These are phyloP conservation scores for Vitis hybrid DNA, from an alignment of 177 flowering plant species.

Conservation along the genomic window DNA sequence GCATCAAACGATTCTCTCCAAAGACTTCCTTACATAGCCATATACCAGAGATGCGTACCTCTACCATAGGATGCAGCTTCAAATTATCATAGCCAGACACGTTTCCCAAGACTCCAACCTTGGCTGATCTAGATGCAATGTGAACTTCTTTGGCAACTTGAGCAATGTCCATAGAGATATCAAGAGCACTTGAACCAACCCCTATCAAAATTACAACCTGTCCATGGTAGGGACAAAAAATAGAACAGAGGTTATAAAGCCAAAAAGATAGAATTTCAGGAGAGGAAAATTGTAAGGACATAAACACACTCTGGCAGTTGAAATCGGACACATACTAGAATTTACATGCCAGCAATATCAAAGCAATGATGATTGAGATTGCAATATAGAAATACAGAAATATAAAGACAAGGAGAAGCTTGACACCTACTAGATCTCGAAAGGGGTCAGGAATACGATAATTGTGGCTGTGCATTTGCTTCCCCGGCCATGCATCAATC, in stretches of 20 bases:
- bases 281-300: no score
- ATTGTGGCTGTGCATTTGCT: constrained; percentile 84
- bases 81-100: constrained; percentile 62
- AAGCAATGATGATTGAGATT: no score
- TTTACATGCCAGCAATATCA: no score
- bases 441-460: constrained; percentile 75
- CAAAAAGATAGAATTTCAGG: no score
- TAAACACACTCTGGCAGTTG: no score
- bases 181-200: constrained; percentile 69
- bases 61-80: constrained; percentile 93
- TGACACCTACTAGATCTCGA: constrained; percentile 51
- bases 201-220: constrained; percentile 83
- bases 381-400: background rate
- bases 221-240: constrained; percentile 3
- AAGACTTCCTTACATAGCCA: background rate
- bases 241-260: background rate
- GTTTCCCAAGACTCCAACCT: constrained; percentile 30
- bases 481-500: constrained; percentile 66
- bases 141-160: constrained; percentile 86
- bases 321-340: background rate
- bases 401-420: background rate
- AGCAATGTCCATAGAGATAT: constrained; percentile 76
- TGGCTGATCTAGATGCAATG: constrained; percentile 61
- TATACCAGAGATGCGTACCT: constrained; percentile 13
- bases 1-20: no score